phyloP scores from a whole-genome alignment of 768 basidiomycete genomes.

The Tubosaeta sp. region DNA sequence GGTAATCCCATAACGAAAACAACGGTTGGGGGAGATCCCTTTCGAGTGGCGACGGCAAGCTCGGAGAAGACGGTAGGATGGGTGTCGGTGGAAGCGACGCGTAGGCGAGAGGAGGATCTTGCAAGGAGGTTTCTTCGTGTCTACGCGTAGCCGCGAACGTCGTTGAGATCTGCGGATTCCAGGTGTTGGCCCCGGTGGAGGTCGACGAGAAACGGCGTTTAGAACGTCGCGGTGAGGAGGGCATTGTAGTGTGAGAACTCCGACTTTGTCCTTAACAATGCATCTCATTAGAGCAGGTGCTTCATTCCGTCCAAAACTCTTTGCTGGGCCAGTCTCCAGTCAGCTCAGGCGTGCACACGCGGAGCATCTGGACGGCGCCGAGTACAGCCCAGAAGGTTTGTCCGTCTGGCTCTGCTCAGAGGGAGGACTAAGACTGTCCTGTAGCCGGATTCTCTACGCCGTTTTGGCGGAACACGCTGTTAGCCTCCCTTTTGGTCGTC shows the following conservation, averaged over 20 bases:
- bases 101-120: constrained; percentile 45
- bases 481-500: constrained; percentile 46
- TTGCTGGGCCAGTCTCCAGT: constrained; percentile 21
- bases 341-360: constrained; percentile 45
- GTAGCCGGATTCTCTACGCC: constrained; percentile 53
- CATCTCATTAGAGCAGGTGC: constrained; percentile 37
- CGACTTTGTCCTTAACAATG: constrained; percentile 11
- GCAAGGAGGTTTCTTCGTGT: constrained; percentile 6
- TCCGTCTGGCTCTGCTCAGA: not conserved
- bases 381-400: constrained; percentile 61
- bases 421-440: constrained; percentile 1
- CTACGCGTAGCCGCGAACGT: constrained; percentile 11
- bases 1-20: constrained; percentile 90
- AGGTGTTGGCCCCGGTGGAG: constrained; percentile 21
- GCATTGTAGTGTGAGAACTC: constrained; percentile 27
- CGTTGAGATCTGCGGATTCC: constrained; percentile 17
- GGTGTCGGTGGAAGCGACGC: constrained; percentile 75
- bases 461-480: constrained; percentile 63
- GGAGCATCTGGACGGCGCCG: constrained; percentile 33
- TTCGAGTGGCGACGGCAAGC: constrained; percentile 22
- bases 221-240: constrained; percentile 31
- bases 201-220: constrained; percentile 31
- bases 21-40: constrained; percentile 37
- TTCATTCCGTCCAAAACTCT: constrained; percentile 33
- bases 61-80: constrained; percentile 45